Evolutionary conservation across 2,329 filamentous ascomycete genomes (phyloP).

Genomic region (Bipolaris zeicola): DNA sequence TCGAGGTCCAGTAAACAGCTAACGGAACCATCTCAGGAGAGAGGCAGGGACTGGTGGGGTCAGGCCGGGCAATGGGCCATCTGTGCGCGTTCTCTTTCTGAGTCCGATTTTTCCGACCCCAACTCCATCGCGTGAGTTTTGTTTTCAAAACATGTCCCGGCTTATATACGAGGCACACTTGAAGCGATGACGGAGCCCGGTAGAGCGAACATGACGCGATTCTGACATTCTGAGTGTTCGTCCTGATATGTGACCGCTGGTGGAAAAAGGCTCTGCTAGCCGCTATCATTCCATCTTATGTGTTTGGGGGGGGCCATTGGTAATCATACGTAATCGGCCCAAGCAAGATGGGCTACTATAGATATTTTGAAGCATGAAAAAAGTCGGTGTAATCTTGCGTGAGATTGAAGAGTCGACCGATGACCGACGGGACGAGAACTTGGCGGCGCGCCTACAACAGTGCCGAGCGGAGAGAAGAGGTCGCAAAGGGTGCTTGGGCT

Average conservation of each 20-base stretch:
- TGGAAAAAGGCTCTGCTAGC: neutral
- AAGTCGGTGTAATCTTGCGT: slow-evolving; percentile 5
- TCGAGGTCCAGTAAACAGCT: neutral
- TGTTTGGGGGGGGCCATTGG: neutral
- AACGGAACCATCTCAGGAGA: neutral
- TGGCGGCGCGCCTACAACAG: neutral
- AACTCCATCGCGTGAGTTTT: neutral
- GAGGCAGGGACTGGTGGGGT: neutral
- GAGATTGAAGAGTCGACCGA: slow-evolving; percentile 7
- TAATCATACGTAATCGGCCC: neutral
- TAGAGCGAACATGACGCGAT: neutral
- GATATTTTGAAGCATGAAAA: neutral
- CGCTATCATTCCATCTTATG: neutral
- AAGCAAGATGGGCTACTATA: neutral
- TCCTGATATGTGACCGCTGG: neutral
- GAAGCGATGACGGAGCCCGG: neutral
- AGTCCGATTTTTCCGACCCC: neutral
- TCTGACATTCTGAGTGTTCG: neutral
- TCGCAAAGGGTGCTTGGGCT: neutral
- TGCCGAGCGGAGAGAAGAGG: neutral
- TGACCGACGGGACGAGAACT: neutral
- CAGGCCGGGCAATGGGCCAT: neutral
- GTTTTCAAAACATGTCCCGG: neutral
- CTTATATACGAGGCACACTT: neutral
- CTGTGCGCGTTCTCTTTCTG: neutral